Percentiles rank a stretch among this genome's conserved stretches.
Evolutionary conservation across 108 stramenopile species (phyloP).

Genomic region (Stephanodiscus triporus): DNA sequence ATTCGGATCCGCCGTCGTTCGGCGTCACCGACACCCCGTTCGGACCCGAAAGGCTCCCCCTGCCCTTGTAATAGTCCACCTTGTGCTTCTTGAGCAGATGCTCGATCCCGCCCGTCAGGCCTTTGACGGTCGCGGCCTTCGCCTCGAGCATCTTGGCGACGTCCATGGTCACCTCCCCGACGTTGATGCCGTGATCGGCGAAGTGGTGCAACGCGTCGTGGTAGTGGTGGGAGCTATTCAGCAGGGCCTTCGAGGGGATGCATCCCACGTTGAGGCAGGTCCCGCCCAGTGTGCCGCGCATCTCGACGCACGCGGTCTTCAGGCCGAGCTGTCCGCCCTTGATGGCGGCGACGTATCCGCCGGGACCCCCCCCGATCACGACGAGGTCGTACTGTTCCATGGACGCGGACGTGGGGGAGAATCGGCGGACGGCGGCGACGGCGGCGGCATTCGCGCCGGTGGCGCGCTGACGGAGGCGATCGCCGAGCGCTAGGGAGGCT

Average conservation of each 20-base stretch:
- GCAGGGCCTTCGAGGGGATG: constrained; percentile 99
- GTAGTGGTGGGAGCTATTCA: constrained; percentile 92
- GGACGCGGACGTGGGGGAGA: constrained; percentile 40
- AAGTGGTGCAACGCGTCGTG: constrained; percentile 96
- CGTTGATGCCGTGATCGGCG: constrained; percentile 92
- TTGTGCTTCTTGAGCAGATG: constrained; percentile 98
- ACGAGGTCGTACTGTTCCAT: constrained; percentile 50
- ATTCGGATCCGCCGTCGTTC: constrained; percentile 85
- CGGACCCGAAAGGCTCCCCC: constrained; percentile 85
- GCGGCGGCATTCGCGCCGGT: neutral
- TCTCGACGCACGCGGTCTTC: constrained; percentile 99
- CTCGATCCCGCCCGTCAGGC: constrained; percentile 99
- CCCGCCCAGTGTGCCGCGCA: constrained; percentile 93
- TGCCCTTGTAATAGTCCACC: constrained; percentile 97
- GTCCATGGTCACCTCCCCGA: constrained; percentile 89
- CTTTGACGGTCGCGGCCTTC: constrained; percentile 93
- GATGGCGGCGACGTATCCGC: constrained; percentile 99
- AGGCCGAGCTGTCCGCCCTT: constrained; percentile 98
- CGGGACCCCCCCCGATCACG: constrained; percentile 94
- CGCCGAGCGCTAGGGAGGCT: constrained; percentile 13
- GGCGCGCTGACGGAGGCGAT: constrained; percentile 4
- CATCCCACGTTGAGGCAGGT: constrained; percentile 99
- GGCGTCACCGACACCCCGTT: constrained; percentile 87
- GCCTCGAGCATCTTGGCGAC: constrained; percentile 89
- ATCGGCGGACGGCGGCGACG: neutral